Conservation (phyloP, 352 stramenopile genomes). For the Poterioochromonas sp. region DNA sequence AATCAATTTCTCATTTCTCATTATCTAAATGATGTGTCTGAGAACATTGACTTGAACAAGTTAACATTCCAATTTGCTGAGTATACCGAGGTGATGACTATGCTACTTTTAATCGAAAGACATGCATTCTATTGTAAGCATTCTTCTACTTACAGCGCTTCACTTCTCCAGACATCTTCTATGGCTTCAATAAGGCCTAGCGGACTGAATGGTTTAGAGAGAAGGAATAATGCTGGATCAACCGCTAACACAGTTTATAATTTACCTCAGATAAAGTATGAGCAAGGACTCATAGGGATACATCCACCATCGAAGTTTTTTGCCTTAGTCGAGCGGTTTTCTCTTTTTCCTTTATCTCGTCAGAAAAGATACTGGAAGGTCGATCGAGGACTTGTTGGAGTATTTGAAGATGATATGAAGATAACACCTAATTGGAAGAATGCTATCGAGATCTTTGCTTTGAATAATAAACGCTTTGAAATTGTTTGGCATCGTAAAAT, state of each 20-base stretch:
- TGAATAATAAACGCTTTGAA: not conserved
- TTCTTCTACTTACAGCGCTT: too few relatives aligned
- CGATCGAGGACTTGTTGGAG: not conserved
- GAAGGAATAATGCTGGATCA: too few relatives aligned
- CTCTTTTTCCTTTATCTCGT: too few relatives aligned
- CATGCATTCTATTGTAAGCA: not conserved
- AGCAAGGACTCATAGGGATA: too few relatives aligned
- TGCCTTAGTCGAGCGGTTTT: too few relatives aligned
- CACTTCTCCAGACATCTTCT: too few relatives aligned
- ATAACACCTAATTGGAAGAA: not conserved
- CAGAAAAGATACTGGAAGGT: too few relatives aligned
- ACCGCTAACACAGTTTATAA: too few relatives aligned
- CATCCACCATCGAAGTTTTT: too few relatives aligned
- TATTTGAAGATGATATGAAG: not conserved
- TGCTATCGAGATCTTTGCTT: not conserved
- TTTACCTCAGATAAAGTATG: too few relatives aligned
- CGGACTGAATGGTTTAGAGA: too few relatives aligned
- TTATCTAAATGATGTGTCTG: not conserved
- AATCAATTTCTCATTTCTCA: not conserved
- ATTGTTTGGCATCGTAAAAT: not conserved
- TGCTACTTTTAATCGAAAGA: not conserved
- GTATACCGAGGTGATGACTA: not conserved
- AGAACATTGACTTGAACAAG: not conserved
- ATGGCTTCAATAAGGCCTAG: too few relatives aligned
- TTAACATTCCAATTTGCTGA: not conserved